phyloP scores from a whole-genome alignment of 2,329 filamentous ascomycete genomes.

The Elsinoe necatrix region DNA sequence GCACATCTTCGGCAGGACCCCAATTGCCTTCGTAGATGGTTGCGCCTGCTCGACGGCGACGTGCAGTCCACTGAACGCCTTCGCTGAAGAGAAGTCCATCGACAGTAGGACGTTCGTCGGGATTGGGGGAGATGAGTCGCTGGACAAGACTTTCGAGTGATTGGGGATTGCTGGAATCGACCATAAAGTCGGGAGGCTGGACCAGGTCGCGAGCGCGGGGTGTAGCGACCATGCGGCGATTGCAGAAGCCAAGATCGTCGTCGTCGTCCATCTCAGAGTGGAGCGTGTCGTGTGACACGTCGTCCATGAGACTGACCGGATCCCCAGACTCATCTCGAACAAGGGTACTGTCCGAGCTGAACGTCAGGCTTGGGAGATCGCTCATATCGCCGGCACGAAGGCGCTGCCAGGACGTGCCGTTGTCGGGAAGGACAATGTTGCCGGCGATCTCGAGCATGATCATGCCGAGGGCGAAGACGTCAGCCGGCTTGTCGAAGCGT shows the following conservation, averaged over 20 bases:
- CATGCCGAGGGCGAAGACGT: constrained; percentile 87
- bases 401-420: constrained; percentile 83
- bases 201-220: constrained; percentile 43
- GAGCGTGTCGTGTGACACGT: constrained; percentile 1
- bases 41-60: constrained; percentile 73
- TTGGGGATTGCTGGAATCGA: constrained; percentile 59
- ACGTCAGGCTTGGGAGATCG: constrained; percentile 80
- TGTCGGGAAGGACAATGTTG: constrained; percentile 88
- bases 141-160: constrained; percentile 77
- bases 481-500: constrained; percentile 79
- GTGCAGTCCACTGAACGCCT: constrained; percentile 71
- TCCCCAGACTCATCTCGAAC: constrained; percentile 67
- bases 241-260: constrained; percentile 21
- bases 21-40: constrained; percentile 94
- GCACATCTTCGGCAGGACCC: constrained; percentile 65
- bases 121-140: constrained; percentile 78
- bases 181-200: constrained; percentile 79
- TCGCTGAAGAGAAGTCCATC: constrained; percentile 63
- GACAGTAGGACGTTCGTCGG: constrained; percentile 62
- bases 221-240: constrained; percentile 19
- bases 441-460: constrained; percentile 92
- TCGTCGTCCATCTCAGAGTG: constrained; percentile 28
- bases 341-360: constrained; percentile 61
- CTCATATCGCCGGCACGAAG: constrained; percentile 83
- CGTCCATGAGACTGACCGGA: constrained; percentile 30